phyloP scores from a whole-genome alignment of 352 stramenopile genomes.

The Peronospora farinosa region DNA sequence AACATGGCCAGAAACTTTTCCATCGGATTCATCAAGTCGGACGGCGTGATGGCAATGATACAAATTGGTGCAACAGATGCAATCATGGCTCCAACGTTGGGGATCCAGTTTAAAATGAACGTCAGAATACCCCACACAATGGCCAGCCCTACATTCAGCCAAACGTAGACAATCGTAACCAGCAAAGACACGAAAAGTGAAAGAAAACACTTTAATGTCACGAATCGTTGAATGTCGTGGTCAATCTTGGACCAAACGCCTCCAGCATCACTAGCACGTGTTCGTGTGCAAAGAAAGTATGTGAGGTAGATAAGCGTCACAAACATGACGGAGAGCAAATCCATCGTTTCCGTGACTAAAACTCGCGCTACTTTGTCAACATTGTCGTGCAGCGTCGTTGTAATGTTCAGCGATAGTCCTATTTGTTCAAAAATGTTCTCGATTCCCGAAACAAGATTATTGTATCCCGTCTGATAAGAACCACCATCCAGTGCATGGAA shows the following conservation, averaged over 20 bases:
- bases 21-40: slow-evolving; percentile 83
- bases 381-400: slow-evolving; percentile 85
- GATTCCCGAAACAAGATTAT: slow-evolving; percentile 53
- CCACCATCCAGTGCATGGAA: slow-evolving; percentile 76
- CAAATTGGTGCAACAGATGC: slow-evolving; percentile 72
- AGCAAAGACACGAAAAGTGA: slow-evolving; percentile 83
- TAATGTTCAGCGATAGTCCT: slow-evolving; percentile 82
- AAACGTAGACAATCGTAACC: slow-evolving; percentile 87
- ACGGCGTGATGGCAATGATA: slow-evolving; percentile 84
- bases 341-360: slow-evolving; percentile 84
- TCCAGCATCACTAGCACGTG: slow-evolving; percentile 72
- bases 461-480: slow-evolving; percentile 82
- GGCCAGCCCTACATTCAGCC: slow-evolving; percentile 78
- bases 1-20: slow-evolving; percentile 84
- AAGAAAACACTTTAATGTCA: slow-evolving; percentile 85
- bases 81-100: slow-evolving; percentile 86
- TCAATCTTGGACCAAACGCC: slow-evolving; percentile 87
- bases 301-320: slow-evolving; percentile 87
- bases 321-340: slow-evolving; percentile 87
- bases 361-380: slow-evolving; percentile 82
- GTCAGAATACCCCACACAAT: slow-evolving; percentile 87
- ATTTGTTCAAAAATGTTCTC: slow-evolving; percentile 67
- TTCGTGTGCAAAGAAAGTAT: slow-evolving; percentile 84
- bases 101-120: slow-evolving; percentile 88
- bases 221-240: slow-evolving; percentile 84